A percentile compares a stretch with the other conserved stretches of the same genome.
phyloP scores from a whole-genome alignment of 176 grass and related monocot species.

The Zizania latifolia region DNA sequence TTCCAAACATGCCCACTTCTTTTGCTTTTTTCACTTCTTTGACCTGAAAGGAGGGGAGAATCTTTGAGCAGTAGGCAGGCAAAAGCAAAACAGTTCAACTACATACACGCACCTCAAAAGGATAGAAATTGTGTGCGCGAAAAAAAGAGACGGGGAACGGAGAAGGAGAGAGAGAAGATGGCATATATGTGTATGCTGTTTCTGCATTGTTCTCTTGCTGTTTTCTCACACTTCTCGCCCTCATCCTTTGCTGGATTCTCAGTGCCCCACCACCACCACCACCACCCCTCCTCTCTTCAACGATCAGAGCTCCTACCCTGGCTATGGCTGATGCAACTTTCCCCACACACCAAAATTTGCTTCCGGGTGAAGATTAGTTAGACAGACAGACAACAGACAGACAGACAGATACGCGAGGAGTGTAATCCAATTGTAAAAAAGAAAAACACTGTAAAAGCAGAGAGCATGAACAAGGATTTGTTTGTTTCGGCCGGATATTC shows the following conservation, averaged over 20 bases:
- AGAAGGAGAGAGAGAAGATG: not conserved
- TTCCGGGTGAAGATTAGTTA: slow-evolving; percentile 24
- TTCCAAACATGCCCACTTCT: too few species aligned
- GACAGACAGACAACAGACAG: not conserved
- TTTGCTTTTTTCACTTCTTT: slow-evolving; percentile 92
- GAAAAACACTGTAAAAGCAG: not conserved
- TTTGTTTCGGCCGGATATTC: too few species aligned
- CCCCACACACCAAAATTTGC: slow-evolving; percentile 33
- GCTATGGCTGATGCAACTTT: not conserved
- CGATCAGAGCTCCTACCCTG: not conserved
- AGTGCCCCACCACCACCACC: slow-evolving; percentile 45
- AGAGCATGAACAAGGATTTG: not conserved
- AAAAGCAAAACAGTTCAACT: slow-evolving; percentile 64
- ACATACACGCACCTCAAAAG: slow-evolving; percentile 77
- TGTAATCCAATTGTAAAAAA: not conserved
- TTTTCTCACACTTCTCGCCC: slow-evolving; percentile 39
- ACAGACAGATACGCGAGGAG: not conserved
- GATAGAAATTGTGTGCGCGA: slow-evolving; percentile 23
- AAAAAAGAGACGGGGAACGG: not conserved
- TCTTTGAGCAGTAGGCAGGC: slow-evolving; percentile 73
- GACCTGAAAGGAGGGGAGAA: slow-evolving; percentile 78
- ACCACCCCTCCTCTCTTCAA: not conserved
- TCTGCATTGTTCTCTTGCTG: slow-evolving; percentile 34
- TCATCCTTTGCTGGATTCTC: slow-evolving; percentile 69
- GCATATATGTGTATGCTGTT: not conserved